Conservation (phyloP, 1,139 yeast genomes). For the Geotrichum histeridarum region DNA sequence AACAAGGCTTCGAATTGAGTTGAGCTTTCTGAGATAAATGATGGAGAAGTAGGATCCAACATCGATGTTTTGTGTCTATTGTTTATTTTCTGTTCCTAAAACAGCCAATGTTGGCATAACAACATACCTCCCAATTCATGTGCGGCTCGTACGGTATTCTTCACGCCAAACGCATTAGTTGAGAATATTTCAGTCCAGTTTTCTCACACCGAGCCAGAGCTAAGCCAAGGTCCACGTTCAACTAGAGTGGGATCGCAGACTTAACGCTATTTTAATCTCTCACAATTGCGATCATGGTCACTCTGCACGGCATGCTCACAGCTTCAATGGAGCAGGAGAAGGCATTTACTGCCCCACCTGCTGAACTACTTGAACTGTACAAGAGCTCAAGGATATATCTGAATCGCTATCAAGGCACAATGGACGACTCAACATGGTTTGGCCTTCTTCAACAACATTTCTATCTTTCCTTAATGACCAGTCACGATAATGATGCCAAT, state of each 20-base stretch:
- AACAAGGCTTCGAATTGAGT: background rate
- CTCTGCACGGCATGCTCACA: background rate
- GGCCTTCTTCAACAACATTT: constrained; percentile 67
- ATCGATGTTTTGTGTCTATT: too few species aligned
- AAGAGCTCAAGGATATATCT: constrained; percentile 35
- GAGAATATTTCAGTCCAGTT: constrained; percentile 2
- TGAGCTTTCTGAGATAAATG: background rate
- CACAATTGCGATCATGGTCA: background rate
- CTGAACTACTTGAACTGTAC: constrained; percentile 31
- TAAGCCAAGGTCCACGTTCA: background rate
- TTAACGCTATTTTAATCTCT: background rate
- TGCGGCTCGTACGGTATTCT: constrained; percentile 8
- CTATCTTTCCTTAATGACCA: constrained; percentile 57
- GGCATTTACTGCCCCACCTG: constrained; percentile 18
- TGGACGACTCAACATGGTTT: constrained; percentile 50
- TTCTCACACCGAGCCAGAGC: background rate
- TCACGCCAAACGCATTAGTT: background rate
- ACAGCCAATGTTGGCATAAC: too few species aligned
- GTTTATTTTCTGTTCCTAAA: too few species aligned
- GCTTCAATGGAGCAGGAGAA: constrained; percentile 12
- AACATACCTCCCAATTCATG: background rate
- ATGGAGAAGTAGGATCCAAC: background rate
- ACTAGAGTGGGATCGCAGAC: too few species aligned
- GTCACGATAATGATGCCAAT: constrained; percentile 68
- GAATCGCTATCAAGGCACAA: constrained; percentile 31